Base-by-base conservation (phyloP, 2,329 filamentous ascomycete genomes). In the Clarireedia paspali region DNA sequence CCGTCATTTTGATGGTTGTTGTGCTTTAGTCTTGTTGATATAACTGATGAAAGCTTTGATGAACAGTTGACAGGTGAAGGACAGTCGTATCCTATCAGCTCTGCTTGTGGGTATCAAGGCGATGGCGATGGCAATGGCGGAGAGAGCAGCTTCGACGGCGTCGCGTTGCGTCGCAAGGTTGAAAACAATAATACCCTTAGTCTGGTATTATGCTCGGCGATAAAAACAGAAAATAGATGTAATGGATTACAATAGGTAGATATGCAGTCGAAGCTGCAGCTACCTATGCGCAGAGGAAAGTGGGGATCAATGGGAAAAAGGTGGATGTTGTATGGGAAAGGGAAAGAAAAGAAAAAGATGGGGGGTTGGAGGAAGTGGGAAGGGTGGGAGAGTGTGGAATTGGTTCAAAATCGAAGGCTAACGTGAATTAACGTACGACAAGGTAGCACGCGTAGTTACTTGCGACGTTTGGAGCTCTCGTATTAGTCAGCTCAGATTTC, bases 1-100 rank as follows among this genome's bases (percentile, higher is more conserved):
- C 90, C 83, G 90, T 91, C 72, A 74, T 80, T 70, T 56, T 68
- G 64, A 62, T 26, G 50, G 30, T 34, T 34, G 23, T 42, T 50
- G 26, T 10, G 12, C 3, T 12, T 39, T 26, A 6, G 23, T 27
- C 12, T 24, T 24, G 17, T 47, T 34, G 45, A 47, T n/a, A 24
- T 47, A 24, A 47, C 34, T 30, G 26, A 30, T n/a, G 39, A 42
- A 20, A 42, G n/a, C 20, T 20, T 42, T 42, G 39, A 42, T 20
- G 39, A 42, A 42, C 9, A 17, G 39, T 42, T 42, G 15, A 42
- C 17, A 34, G 12, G 10, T 34, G 30, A 34, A 34, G 10, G 30
- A 34, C 30, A 12, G 10, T 34, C 30, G 30, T 34, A 12, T 34
- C 30, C 3, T 9, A 12, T 12, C 30, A 34, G 12, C 10, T 34